Base-by-base conservation (phyloP, 2,329 filamentous ascomycete species). In the Amauroascus niger region DNA sequence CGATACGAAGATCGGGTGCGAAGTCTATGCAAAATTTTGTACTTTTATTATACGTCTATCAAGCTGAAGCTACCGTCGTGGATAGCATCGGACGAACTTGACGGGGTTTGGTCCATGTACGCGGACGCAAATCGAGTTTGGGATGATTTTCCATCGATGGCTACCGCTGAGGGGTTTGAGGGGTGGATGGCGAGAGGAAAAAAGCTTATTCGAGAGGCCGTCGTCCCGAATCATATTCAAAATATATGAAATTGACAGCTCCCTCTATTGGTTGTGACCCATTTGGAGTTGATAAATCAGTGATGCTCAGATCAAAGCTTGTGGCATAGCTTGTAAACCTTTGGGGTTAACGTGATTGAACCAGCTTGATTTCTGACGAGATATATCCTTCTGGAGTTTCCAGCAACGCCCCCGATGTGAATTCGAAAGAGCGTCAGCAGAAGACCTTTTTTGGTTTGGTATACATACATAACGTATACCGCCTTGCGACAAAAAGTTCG, bases 11-110 rank as follows among this genome's bases (percentile, higher is more conserved):
- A 69, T 26, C 67, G 71, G 3, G 71, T 72, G 7, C 65, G 68
- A 35, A 59, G 67, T 18, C 65, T 74, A 13, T 73, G 71, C 60
- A 63, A 69, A 43, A 70, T 73, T 40, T 64, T 75, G 6, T 74
- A 74, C 54, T 72, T 74, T 41, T 74, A 74, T 60, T 74, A 73
- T 57, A 74, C 70, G 20, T 70, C 66, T 49, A 68, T 73, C 2
- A 59, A 69, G 33, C 68, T 70, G 14, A 73, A 72, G 55, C 58
- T 73, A 14, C 69, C 67, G 0, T 67, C 70, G 0, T 72, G 70
- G 68, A 67, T 63, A 3, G 61, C 60, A 1, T 55, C 64, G 3
- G 65, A 68, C 13, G 65, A 67, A 13, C 66, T 69, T 22, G 69
- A 71, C 55, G 71, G 69, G 5, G 62, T 68, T 8, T 70, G 64